phyloP scores from a whole-genome alignment of 1,284 basidiomycete species.

The Malassezia cuniculi region DNA sequence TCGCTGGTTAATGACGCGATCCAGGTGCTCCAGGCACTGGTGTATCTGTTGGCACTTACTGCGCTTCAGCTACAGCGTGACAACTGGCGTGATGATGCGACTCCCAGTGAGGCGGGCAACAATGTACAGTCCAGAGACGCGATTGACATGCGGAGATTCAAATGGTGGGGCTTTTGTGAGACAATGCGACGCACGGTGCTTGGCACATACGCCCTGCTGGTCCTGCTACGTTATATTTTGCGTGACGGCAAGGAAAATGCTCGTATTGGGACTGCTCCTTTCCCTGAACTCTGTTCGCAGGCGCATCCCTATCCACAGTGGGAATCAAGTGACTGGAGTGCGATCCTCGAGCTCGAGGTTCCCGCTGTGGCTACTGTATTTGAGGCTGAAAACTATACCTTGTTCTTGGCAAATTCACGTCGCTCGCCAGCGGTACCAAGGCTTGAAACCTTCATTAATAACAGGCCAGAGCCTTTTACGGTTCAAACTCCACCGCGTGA shows the following conservation, averaged over 20 bases:
- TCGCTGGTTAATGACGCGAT: neutral
- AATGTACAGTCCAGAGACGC: no score
- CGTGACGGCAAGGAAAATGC: neutral
- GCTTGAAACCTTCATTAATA: no score
- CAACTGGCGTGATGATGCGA: neutral
- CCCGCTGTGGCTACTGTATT: slow-evolving; percentile 20
- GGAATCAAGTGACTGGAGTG: neutral
- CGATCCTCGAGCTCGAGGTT: slow-evolving; percentile 15
- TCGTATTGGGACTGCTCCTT: neutral
- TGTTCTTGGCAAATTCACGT: slow-evolving; percentile 3
- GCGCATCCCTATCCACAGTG: no score
- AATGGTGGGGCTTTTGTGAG: slow-evolving; percentile 16
- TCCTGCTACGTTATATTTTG: slow-evolving; percentile 18
- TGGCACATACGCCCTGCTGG: slow-evolving; percentile 19
- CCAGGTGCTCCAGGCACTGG: slow-evolving; percentile 1
- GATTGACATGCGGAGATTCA: neutral
- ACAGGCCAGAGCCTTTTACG: no score
- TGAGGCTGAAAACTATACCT: slow-evolving; percentile 14
- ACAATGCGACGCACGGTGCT: slow-evolving; percentile 23
- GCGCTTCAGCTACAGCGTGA: neutral
- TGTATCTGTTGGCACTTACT: neutral
- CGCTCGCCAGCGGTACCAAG: no score
- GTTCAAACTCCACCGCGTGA: no score
- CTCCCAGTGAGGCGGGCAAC: neutral
- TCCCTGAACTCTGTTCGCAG: no score